These are phyloP conservation scores for Nicotiana sylvestris DNA, from an alignment of 257 asterid species.

Conservation along the genomic window DNA sequence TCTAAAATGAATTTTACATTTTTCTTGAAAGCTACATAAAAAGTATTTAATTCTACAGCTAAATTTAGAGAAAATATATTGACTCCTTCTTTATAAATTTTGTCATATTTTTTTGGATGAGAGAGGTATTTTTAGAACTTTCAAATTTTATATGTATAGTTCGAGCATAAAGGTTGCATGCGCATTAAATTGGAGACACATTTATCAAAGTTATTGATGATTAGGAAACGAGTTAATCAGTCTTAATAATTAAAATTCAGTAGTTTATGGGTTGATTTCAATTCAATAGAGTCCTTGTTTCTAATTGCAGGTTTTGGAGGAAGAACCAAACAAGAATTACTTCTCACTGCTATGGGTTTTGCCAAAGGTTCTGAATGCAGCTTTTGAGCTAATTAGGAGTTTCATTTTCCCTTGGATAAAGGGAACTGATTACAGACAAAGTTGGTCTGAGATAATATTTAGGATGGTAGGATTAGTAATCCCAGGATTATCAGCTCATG, in stretches of 20 bases:
- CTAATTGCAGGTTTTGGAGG: conserved; percentile 48
- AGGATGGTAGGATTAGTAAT: conserved; percentile 34
- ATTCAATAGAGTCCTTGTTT: not conserved
- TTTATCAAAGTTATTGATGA: no score
- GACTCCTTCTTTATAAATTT: not conserved
- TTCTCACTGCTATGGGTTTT: conserved; percentile 42
- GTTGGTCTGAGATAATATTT: conserved; percentile 34
- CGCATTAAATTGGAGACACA: not conserved
- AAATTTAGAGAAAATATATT: no score
- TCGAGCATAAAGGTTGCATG: not conserved
- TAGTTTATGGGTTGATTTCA: not conserved
- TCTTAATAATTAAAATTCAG: not conserved
- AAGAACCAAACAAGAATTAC: conserved; percentile 76
- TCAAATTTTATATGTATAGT: not conserved
- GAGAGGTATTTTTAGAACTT: not conserved
- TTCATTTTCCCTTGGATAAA: conserved; percentile 39
- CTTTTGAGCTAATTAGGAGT: conserved; percentile 51
- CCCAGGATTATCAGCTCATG: conserved; percentile 55
- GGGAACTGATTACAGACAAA: conserved; percentile 51
- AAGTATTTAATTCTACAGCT: not conserved
- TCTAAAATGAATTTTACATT: not conserved
- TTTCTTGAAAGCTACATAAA: not conserved
- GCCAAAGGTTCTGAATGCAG: conserved; percentile 48
- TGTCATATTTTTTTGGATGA: not conserved
- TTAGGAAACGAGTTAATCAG: not conserved